phyloP scores from a whole-genome alignment of 257 asterid genomes.

The Nicotiana benthamiana region DNA sequence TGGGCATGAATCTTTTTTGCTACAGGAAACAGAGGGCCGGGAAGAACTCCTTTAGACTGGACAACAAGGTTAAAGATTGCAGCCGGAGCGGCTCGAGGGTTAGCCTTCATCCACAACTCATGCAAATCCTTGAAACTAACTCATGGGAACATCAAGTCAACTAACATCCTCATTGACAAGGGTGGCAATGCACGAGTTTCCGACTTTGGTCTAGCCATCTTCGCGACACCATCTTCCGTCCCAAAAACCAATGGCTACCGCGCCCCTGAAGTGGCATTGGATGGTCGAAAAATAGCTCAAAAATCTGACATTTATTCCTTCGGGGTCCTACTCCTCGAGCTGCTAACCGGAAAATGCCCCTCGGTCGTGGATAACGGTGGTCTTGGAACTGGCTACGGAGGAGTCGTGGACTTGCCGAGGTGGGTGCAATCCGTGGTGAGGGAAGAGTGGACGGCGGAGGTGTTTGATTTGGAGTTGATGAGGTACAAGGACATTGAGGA shows the following conservation, averaged over 20 bases:
- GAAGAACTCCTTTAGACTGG: conserved; percentile 95
- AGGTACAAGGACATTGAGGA: conserved; percentile 89
- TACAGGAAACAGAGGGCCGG: conserved; percentile 92
- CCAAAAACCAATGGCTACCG: conserved; percentile 68
- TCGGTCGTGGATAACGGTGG: conserved; percentile 38
- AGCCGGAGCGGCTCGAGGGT: conserved; percentile 76
- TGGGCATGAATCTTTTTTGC: not conserved
- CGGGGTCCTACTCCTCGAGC: conserved; percentile 79
- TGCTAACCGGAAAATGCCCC: conserved; percentile 85
- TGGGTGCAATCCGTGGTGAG: conserved; percentile 98
- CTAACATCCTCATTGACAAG: conserved; percentile 70
- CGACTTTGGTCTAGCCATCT: conserved; percentile 69
- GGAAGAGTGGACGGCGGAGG: conserved; percentile 99
- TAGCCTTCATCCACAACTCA: conserved; percentile 60
- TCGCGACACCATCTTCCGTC: conserved; percentile 38
- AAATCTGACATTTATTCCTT: conserved; percentile 74
- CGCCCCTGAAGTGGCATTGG: conserved; percentile 67
- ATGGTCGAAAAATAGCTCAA: conserved; percentile 52
- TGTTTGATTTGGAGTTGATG: conserved; percentile 95
- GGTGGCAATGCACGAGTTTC: conserved; percentile 56
- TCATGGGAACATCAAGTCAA: conserved; percentile 89
- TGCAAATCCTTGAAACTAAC: conserved; percentile 58
- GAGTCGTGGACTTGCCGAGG: conserved; percentile 72
- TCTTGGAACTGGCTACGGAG: conserved; percentile 40
- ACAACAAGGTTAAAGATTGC: conserved; percentile 69